These are phyloP conservation scores for Nematodospora valgi DNA, from an alignment of 805 yeast genomes.

Conservation along the genomic window DNA sequence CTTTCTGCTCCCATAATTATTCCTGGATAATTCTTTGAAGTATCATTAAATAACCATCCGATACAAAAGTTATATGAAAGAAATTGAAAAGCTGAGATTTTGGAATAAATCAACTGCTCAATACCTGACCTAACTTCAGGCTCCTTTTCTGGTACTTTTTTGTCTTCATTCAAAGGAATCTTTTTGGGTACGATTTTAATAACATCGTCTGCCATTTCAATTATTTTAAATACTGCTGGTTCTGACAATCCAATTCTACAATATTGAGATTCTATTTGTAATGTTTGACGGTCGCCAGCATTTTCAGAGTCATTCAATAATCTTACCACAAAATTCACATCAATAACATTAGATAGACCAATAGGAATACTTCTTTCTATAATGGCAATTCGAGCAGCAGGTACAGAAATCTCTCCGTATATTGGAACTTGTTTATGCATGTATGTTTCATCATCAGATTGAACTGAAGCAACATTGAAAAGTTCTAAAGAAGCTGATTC, in stretches of 20 bases:
- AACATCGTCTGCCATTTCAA: constrained; percentile 30
- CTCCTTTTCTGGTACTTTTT: not conserved
- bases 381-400: constrained; percentile 39
- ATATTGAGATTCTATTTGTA: constrained; percentile 57
- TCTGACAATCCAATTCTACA: constrained; percentile 60
- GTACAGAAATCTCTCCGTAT: constrained; percentile 39
- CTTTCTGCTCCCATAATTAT: constrained; percentile 75
- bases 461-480: constrained; percentile 19
- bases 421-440: constrained; percentile 19
- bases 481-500: constrained; percentile 25
- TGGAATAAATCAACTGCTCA: constrained; percentile 11
- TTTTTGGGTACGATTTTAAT: constrained; percentile 6
- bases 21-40: constrained; percentile 56
- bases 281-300: constrained; percentile 31
- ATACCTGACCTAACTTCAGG: not conserved
- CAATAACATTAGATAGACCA: constrained; percentile 40
- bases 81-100: constrained; percentile 53
- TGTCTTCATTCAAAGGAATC: not conserved
- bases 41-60: constrained; percentile 72
- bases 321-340: constrained; percentile 44
- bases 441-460: constrained; percentile 6
- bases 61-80: constrained; percentile 63
- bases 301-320: constrained; percentile 34
- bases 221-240: constrained; percentile 37
- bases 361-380: constrained; percentile 36